Percentiles rank a stretch among this genome's conserved stretches.
These are phyloP conservation scores for Cardiospermum halicacabum DNA, from an alignment of 345 rosid species.

Conservation along the genomic window DNA sequence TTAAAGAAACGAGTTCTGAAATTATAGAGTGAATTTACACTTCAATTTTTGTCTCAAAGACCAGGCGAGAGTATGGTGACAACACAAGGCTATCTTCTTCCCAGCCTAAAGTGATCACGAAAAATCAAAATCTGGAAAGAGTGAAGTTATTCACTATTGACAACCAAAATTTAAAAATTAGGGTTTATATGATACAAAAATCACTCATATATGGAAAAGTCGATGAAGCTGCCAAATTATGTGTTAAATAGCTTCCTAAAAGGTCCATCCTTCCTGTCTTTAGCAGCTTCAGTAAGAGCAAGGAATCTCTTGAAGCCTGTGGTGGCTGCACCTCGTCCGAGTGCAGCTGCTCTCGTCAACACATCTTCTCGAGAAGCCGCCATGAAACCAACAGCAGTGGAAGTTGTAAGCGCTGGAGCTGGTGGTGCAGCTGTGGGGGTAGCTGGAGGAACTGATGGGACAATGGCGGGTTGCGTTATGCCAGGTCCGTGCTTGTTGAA, in stretches of 20 bases:
- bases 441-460: conserved; percentile 34
- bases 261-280: conserved; percentile 95
- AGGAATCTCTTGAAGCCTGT: conserved; percentile 98
- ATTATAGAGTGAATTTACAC: no score
- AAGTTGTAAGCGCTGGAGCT: conserved; percentile 33
- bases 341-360: conserved; percentile 92
- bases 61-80: no score
- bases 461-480: conserved; percentile 38
- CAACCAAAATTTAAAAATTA: background rate
- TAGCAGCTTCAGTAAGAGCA: conserved; percentile 98
- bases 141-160: background rate
- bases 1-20: no score
- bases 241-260: conserved; percentile 90
- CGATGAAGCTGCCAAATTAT: conserved; percentile 10
- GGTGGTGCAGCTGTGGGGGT: conserved; percentile 41
- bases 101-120: background rate
- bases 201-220: background rate
- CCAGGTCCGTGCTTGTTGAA: conserved; percentile 82
- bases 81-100: background rate
- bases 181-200: background rate
- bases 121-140: background rate
- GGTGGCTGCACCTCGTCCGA: conserved; percentile 95
- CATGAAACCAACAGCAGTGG: conserved; percentile 54
- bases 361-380: conserved; percentile 94
- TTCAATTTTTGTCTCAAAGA: no score